Conservation (phyloP, 2,329 filamentous ascomycete species). For the Chaetomium globosum region DNA sequence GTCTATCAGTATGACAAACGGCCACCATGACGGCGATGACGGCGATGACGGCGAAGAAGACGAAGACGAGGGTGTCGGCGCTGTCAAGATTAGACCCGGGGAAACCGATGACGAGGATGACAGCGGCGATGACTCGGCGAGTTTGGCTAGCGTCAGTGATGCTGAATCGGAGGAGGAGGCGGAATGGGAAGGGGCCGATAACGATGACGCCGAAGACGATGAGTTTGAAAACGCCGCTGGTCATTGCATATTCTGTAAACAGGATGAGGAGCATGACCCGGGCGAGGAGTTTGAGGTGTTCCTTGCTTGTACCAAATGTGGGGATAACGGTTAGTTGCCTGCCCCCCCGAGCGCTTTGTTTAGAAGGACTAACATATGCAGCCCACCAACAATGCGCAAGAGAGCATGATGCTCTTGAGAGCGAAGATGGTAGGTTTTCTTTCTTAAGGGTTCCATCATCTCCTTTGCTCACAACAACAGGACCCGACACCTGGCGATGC, state of each 20-base stretch:
- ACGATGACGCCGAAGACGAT: conserved; percentile 58
- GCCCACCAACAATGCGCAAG: conserved; percentile 90
- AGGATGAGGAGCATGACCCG: conserved; percentile 81
- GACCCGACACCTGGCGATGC: conserved; percentile 54
- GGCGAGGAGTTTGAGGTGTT: conserved; percentile 79
- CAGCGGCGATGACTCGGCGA: conserved; percentile 35
- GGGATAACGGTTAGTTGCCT: conserved; percentile 72
- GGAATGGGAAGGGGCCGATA: conserved; percentile 60
- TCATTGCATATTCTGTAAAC: conserved; percentile 72
- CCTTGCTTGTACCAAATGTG: conserved; percentile 75
- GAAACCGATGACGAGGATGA: conserved; percentile 52
- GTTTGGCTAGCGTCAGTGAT: conserved; percentile 53
- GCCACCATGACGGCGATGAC: conserved; percentile 36
- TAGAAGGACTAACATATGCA: conserved; percentile 47
- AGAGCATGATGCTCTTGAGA: conserved; percentile 64
- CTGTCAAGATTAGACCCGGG: conserved; percentile 59
- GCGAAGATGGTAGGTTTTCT: conserved; percentile 60
- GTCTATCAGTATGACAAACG: conserved; percentile 29
- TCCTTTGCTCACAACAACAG: conserved; percentile 42
- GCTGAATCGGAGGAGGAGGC: conserved; percentile 60
- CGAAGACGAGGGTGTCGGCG: conserved; percentile 58
- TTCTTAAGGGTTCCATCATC: neutral
- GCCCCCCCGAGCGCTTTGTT: conserved; percentile 15
- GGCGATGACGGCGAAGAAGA: conserved; percentile 53
- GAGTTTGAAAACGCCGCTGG: conserved; percentile 57